Percentiles rank a stretch among this genome's conserved stretches.
Evolutionary conservation across 108 stramenopile genomes (phyloP).

Genomic region (Cyclostephanos invisitatus): DNA sequence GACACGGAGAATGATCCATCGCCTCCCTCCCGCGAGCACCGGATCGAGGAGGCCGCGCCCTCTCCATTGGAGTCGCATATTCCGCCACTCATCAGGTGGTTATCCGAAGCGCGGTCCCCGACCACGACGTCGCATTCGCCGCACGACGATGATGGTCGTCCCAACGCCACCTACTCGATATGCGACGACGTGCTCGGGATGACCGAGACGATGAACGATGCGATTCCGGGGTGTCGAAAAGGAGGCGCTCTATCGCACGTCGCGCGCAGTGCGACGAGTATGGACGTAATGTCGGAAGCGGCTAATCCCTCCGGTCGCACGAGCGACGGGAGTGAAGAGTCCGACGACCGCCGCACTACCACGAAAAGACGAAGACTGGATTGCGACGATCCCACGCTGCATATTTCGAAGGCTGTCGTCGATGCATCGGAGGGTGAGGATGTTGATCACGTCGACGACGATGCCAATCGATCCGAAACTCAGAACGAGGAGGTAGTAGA

Average conservation of each 20-base stretch:
- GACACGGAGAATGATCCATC: too few species aligned
- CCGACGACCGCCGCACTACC: not conserved
- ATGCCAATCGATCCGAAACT: not conserved
- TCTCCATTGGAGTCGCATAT: too few species aligned
- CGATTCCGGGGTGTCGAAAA: not conserved
- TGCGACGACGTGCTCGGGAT: constrained; percentile 47
- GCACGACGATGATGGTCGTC: too few species aligned
- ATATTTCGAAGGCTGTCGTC: not conserved
- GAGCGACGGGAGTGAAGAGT: not conserved
- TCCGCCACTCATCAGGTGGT: too few species aligned
- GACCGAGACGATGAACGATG: constrained; percentile 25
- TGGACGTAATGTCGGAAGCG: not conserved
- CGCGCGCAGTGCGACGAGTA: not conserved
- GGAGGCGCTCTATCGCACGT: too few species aligned
- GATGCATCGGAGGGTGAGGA: not conserved
- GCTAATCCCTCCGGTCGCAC: not conserved
- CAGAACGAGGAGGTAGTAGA: not conserved
- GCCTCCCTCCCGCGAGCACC: too few species aligned
- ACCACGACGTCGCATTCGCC: too few species aligned
- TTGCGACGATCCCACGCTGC: not conserved
- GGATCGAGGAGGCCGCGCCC: too few species aligned
- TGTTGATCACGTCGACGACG: not conserved
- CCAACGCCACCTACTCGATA: too few species aligned
- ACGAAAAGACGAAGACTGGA: not conserved
- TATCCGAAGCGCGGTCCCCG: too few species aligned